Base-by-base conservation (phyloP, 345 rosid species). In the Cardiospermum halicacabum region DNA sequence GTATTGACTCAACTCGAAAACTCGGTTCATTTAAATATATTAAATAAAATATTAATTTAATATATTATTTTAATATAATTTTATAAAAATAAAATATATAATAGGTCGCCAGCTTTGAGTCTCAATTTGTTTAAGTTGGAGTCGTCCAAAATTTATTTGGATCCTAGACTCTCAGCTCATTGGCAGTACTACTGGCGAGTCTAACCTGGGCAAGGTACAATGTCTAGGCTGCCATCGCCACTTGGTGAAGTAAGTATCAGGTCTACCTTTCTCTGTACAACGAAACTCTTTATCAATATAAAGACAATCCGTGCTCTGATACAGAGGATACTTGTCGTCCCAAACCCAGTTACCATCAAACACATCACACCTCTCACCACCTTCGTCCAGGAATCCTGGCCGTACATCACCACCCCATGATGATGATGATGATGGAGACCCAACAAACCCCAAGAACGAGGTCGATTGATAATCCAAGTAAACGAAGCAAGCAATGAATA, bases 161-260 rank as follows among this genome's bases (percentile, higher is more conserved):
- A n/a, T n/a, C n/a, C n/a, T n/a, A n/a, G n/a, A n/a, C n/a, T n/a
- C n/a, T n/a, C n/a, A n/a, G n/a, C n/a, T n/a, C n/a, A n/a, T n/a
- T n/a, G n/a, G n/a, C n/a, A n/a, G n/a, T n/a, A n/a, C n/a, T n/a
- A n/a, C n/a, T n/a, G n/a, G n/a, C n/a, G n/a, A n/a, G n/a, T n/a
- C n/a, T 10, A 55, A 82, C 94, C 94, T 80, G 76, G 94, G 94
- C 84, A 87, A 71, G 74, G 77, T 72, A 65, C 94, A 87, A 18
- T 55, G 73, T 22, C 69, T 74, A 50, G 94, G 90, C 54, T 82
- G 94, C 94, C 94, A 87, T 22, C 94, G 84, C 94, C 90, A 87
- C 75, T 87, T 85, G 62, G 88, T 82, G 79, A 61, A 85, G 74
- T 71, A 87, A 74, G 64, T 68, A 72, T 87, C 93, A 36, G 86